Percentiles rank a stretch among this genome's conserved stretches.
phyloP scores from a whole-genome alignment of 164 flowering plant genomes.

The Tinospora cordifolia region DNA sequence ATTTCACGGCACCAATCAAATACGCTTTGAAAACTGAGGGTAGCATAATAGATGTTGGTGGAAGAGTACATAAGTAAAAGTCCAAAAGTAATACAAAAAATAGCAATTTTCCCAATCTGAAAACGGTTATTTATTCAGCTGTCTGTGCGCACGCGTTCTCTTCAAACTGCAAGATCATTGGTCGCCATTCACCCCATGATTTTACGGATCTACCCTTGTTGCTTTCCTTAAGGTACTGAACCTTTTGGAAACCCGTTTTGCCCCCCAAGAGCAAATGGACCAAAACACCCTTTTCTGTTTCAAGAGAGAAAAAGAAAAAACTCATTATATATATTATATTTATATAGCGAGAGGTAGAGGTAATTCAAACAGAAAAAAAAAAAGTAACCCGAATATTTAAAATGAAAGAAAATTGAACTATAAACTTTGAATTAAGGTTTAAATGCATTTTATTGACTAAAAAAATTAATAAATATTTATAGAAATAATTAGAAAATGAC shows the following conservation, averaged over 20 bases:
- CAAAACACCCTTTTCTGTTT: conserved; percentile 8
- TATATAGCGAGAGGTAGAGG: background rate
- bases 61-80: conserved; percentile 4
- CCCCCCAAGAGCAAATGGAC: background rate
- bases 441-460: too few relatives aligned
- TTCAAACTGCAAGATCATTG: background rate
- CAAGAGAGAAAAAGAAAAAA: background rate
- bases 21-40: too few relatives aligned
- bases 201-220: conserved; percentile 6
- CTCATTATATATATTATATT: too few relatives aligned
- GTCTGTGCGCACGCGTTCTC: conserved; percentile 18
- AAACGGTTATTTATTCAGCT: conserved; percentile 16
- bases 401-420: too few relatives aligned
- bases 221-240: background rate
- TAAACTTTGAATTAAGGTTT: too few relatives aligned
- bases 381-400: too few relatives aligned
- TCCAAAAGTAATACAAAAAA: background rate
- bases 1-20: too few relatives aligned
- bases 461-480: too few relatives aligned
- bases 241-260: background rate
- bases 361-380: too few relatives aligned
- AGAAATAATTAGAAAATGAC: too few relatives aligned
- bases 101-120: conserved; percentile 8
- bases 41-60: too few relatives aligned
- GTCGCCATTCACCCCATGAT: background rate